phyloP scores from a whole-genome alignment of 176 grass and related monocot genomes.

The Juncus effusus region DNA sequence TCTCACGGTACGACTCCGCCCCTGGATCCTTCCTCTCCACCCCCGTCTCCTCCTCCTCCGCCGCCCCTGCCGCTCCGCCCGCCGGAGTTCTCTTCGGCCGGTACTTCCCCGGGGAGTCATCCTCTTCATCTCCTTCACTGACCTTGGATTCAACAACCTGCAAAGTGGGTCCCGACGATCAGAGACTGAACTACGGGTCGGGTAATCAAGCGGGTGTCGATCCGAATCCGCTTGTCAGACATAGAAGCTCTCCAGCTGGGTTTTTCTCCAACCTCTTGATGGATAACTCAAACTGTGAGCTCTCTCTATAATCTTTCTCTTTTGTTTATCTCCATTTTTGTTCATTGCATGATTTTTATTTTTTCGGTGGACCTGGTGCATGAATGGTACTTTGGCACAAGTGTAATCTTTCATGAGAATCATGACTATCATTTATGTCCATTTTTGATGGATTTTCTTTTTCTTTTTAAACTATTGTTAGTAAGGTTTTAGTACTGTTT shows the following conservation, averaged over 20 bases:
- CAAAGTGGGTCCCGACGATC: neutral
- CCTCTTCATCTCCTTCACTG: conserved; percentile 41
- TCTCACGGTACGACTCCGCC: conserved; percentile 31
- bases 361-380: conserved; percentile 5
- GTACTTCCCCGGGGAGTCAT: conserved; percentile 46
- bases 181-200: neutral
- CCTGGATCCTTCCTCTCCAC: conserved; percentile 31
- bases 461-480: neutral
- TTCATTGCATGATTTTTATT: neutral
- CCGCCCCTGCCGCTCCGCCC: conserved; percentile 12
- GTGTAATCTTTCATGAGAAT: neutral
- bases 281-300: conserved; percentile 43
- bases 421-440: neutral
- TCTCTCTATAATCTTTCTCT: neutral
- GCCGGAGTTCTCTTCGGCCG: conserved; percentile 32
- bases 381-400: neutral
- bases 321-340: neutral
- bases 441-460: conserved; percentile 21
- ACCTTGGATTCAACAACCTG: conserved; percentile 30
- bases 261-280: conserved; percentile 77
- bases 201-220: conserved; percentile 20
- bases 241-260: conserved; percentile 72
- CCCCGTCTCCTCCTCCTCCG: conserved; percentile 21
- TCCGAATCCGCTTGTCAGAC: conserved; percentile 48
- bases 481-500: conserved; percentile 10